Percentiles rank a stretch among this genome's conserved stretches.
Evolutionary conservation across 2,329 filamentous ascomycete species (phyloP).

Genomic region (Davidsoniella neocaledoniae): DNA sequence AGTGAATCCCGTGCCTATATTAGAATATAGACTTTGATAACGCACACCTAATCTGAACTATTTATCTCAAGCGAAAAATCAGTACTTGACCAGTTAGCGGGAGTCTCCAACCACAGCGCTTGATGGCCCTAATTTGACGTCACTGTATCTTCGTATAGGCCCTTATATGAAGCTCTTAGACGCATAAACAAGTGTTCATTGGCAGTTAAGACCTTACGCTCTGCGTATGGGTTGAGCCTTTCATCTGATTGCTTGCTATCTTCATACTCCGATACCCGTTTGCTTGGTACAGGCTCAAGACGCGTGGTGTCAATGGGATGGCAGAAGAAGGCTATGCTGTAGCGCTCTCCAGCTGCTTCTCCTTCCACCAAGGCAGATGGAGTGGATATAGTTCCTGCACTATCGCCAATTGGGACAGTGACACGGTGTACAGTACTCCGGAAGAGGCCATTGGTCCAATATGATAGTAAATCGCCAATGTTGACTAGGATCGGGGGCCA

Average conservation of each 20-base stretch:
- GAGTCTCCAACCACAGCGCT: no score
- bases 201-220: constrained; percentile 42
- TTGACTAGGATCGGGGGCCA: constrained; percentile 68
- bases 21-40: no score
- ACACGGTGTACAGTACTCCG: constrained; percentile 83
- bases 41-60: no score
- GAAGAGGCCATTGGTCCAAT: constrained; percentile 82
- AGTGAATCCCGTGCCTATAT: no score
- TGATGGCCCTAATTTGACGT: not conserved
- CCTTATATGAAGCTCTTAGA: constrained; percentile 40
- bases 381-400: not conserved
- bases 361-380: constrained; percentile 1
- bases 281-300: constrained; percentile 43
- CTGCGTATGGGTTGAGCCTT: constrained; percentile 30
- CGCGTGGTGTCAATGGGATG: constrained; percentile 39
- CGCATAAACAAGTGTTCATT: constrained; percentile 46
- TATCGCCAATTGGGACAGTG: constrained; percentile 37
- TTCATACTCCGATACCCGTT: constrained; percentile 30
- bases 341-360: constrained; percentile 32
- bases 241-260: constrained; percentile 19
- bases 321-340: constrained; percentile 53
- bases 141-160: constrained; percentile 31
- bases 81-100: no score
- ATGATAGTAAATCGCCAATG: constrained; percentile 52
- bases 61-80: no score